Evolutionary conservation across 2,329 filamentous ascomycete genomes (phyloP).

Genomic region (Hypoxylon sp.): DNA sequence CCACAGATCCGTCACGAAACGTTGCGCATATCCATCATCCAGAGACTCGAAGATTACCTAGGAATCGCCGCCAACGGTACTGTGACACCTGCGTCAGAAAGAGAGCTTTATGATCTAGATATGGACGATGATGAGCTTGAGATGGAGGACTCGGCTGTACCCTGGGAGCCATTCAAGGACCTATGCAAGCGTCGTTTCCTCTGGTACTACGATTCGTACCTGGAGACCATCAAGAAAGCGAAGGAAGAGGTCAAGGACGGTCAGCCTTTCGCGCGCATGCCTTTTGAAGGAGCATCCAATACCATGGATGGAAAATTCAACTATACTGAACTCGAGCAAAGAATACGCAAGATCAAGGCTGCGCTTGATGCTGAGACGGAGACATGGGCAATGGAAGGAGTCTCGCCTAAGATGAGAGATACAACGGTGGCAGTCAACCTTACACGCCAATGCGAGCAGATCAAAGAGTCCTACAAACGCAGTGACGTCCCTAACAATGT

Average conservation of each 20-base stretch:
- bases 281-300: slow-evolving; percentile 83
- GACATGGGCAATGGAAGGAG: slow-evolving; percentile 78
- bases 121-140: slow-evolving; percentile 60
- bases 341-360: slow-evolving; percentile 75
- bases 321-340: slow-evolving; percentile 77
- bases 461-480: slow-evolving; percentile 78
- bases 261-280: slow-evolving; percentile 80
- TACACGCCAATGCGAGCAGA: slow-evolving; percentile 85
- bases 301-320: slow-evolving; percentile 88
- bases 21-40: slow-evolving; percentile 85
- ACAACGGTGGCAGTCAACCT: slow-evolving; percentile 83
- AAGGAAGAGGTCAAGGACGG: slow-evolving; percentile 72
- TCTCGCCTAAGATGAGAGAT: slow-evolving; percentile 71
- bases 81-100: slow-evolving; percentile 50
- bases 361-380: slow-evolving; percentile 78
- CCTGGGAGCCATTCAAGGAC: slow-evolving; percentile 90
- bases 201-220: slow-evolving; percentile 95
- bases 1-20: slow-evolving; percentile 88
- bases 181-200: slow-evolving; percentile 91
- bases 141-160: slow-evolving; percentile 63
- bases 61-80: slow-evolving; percentile 68
- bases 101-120: slow-evolving; percentile 60
- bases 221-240: slow-evolving; percentile 75
- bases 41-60: slow-evolving; percentile 84
- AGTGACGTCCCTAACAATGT: slow-evolving; percentile 80